Evolutionary conservation across 495 filamentous ascomycete species (phyloP), one percentile per base, ranked within the genome.

Genomic region (Xylaria bambusicola): DNA sequence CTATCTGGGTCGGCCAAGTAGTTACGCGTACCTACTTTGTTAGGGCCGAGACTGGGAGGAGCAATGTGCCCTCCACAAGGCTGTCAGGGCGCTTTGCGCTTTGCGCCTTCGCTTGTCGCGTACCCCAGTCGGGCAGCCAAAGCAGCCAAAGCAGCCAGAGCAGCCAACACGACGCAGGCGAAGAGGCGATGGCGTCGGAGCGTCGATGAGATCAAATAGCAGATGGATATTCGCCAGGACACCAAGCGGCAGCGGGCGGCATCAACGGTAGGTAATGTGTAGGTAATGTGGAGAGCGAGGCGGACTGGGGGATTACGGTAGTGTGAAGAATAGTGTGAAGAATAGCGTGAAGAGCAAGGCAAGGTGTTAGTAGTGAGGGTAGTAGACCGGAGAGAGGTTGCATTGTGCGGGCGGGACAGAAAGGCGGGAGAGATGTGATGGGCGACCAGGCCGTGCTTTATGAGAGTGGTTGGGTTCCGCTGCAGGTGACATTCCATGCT

Each of bases 391-490:
- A 21, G 23, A 33, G 23, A 56, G 42, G 42, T 45, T 45, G 52
- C 52, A 36, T 56, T 47, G 52, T 35, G 40, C 15, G 26, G 26
- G 15, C 3, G 26, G 18, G 38, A 26, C 13, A 9, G 15, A 35
- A 20, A 27, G 33, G n/a, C 46, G 55, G 45, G 44, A 33, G 29
- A 10, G 5, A 5, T 33, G 29, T 33, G n/a, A n/a, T n/a, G n/a
- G n/a, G n/a, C n/a, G n/a, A n/a, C n/a, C 29, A 10, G 55, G 55
- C 31, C 55, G 46, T 38, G 52, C 24, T 42, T 44, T 54, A 42
- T 42, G 33, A 23, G 17, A 40, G 31, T 57, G 29, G 55, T 35
- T 38, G 20, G 42, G 13, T 24, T 38, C 45, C 42, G 21, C 10
- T 35, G 31, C 17, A 51, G 50, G 50, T 21, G 36, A 13, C 36